Conservation (phyloP, 306 rosid species). For the Pterocarpus macrocarpus region DNA sequence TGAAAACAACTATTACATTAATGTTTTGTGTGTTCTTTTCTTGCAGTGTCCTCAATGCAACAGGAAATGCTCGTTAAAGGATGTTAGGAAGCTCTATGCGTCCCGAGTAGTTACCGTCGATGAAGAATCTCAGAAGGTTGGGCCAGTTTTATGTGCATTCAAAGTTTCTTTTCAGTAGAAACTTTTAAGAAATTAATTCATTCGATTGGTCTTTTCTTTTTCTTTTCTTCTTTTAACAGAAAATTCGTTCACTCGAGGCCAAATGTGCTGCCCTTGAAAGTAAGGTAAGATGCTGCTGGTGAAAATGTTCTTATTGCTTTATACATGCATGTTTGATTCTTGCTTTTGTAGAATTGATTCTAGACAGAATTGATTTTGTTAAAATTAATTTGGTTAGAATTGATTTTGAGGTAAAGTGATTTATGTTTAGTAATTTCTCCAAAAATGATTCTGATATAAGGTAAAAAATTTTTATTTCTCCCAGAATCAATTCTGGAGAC, state of each 20-base stretch:
- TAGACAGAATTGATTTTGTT: too few relatives aligned
- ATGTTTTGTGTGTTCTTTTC: not conserved
- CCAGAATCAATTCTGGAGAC: too few relatives aligned
- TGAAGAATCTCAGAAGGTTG: slow-evolving; percentile 81
- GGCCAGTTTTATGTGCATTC: slow-evolving; percentile 23
- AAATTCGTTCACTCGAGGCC: slow-evolving; percentile 70
- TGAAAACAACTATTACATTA: not conserved
- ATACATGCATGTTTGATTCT: not conserved
- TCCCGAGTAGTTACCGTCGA: slow-evolving; percentile 69
- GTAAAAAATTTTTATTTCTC: too few relatives aligned
- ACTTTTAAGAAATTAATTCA: slow-evolving; percentile 19
- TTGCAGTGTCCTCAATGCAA: slow-evolving; percentile 92
- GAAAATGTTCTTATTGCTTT: not conserved
- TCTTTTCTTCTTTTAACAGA: slow-evolving; percentile 56
- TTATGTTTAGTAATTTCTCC: too few relatives aligned
- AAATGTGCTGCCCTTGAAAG: slow-evolving; percentile 73
- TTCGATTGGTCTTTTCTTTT: slow-evolving; percentile 21
- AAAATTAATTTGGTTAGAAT: too few relatives aligned
- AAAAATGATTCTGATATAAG: too few relatives aligned
- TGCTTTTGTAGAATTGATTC: too few relatives aligned
- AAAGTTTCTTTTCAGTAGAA: not conserved
- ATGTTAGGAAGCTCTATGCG: slow-evolving; percentile 79
- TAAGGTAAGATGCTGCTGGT: slow-evolving; percentile 58
- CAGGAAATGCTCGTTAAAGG: slow-evolving; percentile 71
- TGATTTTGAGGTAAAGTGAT: too few relatives aligned